Percentiles rank a stretch among this genome's conserved stretches.
phyloP scores from a whole-genome alignment of 2,329 filamentous ascomycete genomes.

The Fusarium citri region DNA sequence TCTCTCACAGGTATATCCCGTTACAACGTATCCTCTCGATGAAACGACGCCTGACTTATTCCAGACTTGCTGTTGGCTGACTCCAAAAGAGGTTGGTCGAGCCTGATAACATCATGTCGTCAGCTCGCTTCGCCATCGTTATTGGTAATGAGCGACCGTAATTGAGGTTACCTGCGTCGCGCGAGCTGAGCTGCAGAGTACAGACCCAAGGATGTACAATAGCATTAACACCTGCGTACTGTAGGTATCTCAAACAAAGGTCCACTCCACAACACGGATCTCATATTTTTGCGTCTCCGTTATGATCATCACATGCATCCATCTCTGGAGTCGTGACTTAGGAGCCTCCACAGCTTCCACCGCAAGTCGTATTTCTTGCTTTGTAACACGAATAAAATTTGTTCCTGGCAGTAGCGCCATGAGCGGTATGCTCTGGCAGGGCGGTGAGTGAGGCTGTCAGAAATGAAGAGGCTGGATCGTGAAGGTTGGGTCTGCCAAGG shows the following conservation, averaged over 20 bases:
- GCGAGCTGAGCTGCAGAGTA: constrained; percentile 12
- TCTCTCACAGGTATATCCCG: constrained; percentile 13
- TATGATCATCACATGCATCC: constrained; percentile 25
- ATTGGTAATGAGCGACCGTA: constrained; percentile 9
- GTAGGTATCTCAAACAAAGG: constrained; percentile 1
- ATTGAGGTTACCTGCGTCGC: constrained; percentile 1
- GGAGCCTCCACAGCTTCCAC: constrained; percentile 31
- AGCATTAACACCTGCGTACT: constrained; percentile 10
- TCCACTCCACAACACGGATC: constrained; percentile 7
- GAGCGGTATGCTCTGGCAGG: neutral
- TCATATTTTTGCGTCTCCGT: constrained; percentile 29
- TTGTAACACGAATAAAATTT: constrained; percentile 15
- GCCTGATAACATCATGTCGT: constrained; percentile 24
- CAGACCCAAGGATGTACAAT: constrained; percentile 2
- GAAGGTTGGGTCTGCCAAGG: neutral
- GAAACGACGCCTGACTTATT: constrained; percentile 24
- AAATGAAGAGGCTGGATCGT: constrained; percentile 27
- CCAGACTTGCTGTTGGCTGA: constrained; percentile 20
- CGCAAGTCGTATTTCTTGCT: constrained; percentile 15
- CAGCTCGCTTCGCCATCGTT: constrained; percentile 16
- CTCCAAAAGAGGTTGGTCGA: constrained; percentile 9
- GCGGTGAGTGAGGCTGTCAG: constrained; percentile 27
- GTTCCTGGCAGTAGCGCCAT: constrained; percentile 20
- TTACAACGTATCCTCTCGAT: constrained; percentile 11
- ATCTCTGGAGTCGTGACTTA: neutral